These are phyloP conservation scores for Orychophragmus violaceus DNA, from an alignment of 345 rosid species.

Conservation along the genomic window DNA sequence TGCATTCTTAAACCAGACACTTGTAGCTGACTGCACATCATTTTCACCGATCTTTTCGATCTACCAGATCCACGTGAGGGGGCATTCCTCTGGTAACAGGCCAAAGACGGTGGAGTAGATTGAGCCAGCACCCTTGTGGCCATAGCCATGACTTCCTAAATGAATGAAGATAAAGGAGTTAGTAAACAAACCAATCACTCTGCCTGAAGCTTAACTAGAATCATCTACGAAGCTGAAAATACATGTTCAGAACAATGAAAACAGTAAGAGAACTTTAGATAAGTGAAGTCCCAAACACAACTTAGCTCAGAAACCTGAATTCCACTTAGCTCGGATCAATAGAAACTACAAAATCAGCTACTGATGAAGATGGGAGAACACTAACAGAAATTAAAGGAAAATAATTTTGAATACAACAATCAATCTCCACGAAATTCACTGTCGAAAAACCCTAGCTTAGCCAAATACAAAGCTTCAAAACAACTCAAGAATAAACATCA, in stretches of 20 bases:
- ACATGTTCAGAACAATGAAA: not conserved
- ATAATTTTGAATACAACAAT: too few species aligned
- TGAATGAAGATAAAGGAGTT: not conserved
- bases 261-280: not conserved
- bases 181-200: not conserved
- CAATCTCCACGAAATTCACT: not conserved
- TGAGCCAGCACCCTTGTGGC: constrained; percentile 71
- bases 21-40: constrained; percentile 39
- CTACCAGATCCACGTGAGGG: constrained; percentile 46
- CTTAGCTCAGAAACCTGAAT: not conserved
- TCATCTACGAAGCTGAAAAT: constrained; percentile 1
- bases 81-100: constrained; percentile 39
- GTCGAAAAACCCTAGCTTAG: constrained; percentile 21
- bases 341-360: constrained; percentile 5
- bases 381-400: not conserved
- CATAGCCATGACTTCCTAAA: constrained; percentile 43
- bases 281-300: constrained; percentile 6
- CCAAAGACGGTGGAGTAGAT: constrained; percentile 52
- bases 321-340: not conserved
- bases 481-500: constrained; percentile 4
- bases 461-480: not conserved
- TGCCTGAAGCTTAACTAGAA: not conserved
- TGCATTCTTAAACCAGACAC: constrained; percentile 43
- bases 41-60: constrained; percentile 39
- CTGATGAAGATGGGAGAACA: not conserved